Percentiles rank a stretch among this genome's conserved stretches.
phyloP scores from a whole-genome alignment of 2,329 filamentous ascomycete genomes.

The Colletotrichum euphorbiae region DNA sequence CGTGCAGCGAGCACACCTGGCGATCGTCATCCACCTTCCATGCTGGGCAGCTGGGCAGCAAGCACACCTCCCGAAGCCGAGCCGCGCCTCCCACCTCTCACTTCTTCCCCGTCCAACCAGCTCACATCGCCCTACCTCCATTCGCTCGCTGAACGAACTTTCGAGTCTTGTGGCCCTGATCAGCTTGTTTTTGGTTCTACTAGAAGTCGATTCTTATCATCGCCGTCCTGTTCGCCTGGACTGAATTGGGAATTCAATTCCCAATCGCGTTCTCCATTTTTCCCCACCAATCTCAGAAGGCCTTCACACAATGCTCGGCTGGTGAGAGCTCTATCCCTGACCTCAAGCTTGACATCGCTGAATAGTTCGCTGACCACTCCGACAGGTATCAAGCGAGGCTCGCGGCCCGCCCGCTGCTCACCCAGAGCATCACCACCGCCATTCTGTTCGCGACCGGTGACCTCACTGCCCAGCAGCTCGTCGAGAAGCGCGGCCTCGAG shows the following conservation, averaged over 20 bases:
- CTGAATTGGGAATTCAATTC: not conserved
- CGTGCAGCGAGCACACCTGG: conserved; percentile 27
- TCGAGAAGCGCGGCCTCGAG: conserved; percentile 82
- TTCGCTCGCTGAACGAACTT: conserved; percentile 6
- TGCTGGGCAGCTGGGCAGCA: conserved; percentile 27
- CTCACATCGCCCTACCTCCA: conserved; percentile 9
- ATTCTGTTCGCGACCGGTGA: conserved; percentile 95
- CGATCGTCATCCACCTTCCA: conserved; percentile 36
- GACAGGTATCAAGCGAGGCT: conserved; percentile 85
- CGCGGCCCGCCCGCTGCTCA: conserved; percentile 84
- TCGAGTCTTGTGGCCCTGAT: not conserved
- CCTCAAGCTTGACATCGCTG: too few species aligned
- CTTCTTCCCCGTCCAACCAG: not conserved
- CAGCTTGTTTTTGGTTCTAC: not conserved
- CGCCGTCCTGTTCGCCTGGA: not conserved
- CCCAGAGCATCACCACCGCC: conserved; percentile 89
- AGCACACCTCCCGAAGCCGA: conserved; percentile 14
- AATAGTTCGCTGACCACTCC: not conserved
- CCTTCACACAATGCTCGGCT: conserved; percentile 38
- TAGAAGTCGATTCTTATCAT: not conserved
- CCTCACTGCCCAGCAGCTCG: conserved; percentile 87
- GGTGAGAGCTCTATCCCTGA: conserved; percentile 18
- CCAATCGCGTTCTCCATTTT: not conserved
- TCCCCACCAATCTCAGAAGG: not conserved
- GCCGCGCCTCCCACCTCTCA: conserved; percentile 3